Conservation (phyloP, 148 eudicot species). For the Agrostemma githago region DNA sequence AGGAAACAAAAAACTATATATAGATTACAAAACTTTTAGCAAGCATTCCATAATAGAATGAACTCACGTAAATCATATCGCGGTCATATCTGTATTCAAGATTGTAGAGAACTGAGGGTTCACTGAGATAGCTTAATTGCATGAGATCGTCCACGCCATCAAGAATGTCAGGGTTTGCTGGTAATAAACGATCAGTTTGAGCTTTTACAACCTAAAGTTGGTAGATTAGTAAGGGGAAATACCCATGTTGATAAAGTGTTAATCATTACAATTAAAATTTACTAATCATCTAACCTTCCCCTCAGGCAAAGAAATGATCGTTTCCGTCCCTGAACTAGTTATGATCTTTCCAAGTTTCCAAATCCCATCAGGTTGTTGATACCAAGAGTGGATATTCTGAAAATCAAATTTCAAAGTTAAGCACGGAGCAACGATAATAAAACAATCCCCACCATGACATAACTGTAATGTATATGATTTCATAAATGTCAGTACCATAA, state of each 20-base stretch:
- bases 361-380: constrained; percentile 72
- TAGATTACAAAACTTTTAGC: constrained; percentile 8
- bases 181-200: constrained; percentile 50
- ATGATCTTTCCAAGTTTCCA: constrained; percentile 86
- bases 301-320: constrained; percentile 58
- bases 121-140: constrained; percentile 90
- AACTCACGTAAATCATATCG: constrained; percentile 79
- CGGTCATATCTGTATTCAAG: constrained; percentile 77
- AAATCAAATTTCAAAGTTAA: constrained; percentile 28
- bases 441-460: not conserved
- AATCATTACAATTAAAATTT: not conserved
- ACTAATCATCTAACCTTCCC: constrained; percentile 57
- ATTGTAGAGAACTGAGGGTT: constrained; percentile 89
- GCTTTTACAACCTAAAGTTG: constrained; percentile 61
- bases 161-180: constrained; percentile 93
- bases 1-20: constrained; percentile 10
- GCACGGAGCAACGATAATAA: constrained; percentile 6
- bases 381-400: constrained; percentile 88
- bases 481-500: not conserved
- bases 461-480: not conserved
- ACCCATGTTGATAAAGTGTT: constrained; percentile 13
- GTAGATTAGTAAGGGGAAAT: constrained; percentile 1
- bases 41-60: constrained; percentile 12
- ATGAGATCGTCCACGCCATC: constrained; percentile 96
- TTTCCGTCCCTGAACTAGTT: constrained; percentile 59